Evolutionary conservation across 495 filamentous ascomycete species (phyloP).

Genomic region (Darksidea phi): DNA sequence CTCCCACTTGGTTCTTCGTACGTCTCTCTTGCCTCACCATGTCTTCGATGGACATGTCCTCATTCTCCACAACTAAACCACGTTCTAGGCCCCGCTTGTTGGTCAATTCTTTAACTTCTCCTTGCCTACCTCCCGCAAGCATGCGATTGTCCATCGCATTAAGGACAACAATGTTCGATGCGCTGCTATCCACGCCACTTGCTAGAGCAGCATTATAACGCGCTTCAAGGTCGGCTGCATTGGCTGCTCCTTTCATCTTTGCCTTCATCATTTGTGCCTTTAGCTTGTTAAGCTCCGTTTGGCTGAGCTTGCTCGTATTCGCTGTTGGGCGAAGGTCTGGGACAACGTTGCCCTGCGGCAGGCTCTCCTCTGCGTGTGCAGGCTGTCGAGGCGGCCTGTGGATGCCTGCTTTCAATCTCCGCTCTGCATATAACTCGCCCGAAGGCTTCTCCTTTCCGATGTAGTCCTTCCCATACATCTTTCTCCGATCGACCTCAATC

Average conservation of each 20-base stretch:
- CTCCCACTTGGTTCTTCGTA: slow-evolving; percentile 72
- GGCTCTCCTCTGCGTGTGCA: slow-evolving; percentile 48
- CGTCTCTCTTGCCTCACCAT: slow-evolving; percentile 93
- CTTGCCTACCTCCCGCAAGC: slow-evolving; percentile 69
- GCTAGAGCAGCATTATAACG: slow-evolving; percentile 76
- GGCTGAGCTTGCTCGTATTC: slow-evolving; percentile 58
- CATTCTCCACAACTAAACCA: slow-evolving; percentile 80
- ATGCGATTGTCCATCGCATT: slow-evolving; percentile 85
- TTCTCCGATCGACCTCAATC: slow-evolving; percentile 81
- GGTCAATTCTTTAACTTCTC: slow-evolving; percentile 71
- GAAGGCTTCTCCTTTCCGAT: slow-evolving; percentile 84
- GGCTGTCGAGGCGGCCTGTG: slow-evolving; percentile 40
- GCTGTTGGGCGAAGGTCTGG: slow-evolving; percentile 45
- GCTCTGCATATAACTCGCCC: slow-evolving; percentile 80
- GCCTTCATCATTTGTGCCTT: slow-evolving; percentile 94
- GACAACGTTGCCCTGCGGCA: slow-evolving; percentile 50
- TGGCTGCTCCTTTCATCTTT: slow-evolving; percentile 70
- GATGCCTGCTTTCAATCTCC: slow-evolving; percentile 56
- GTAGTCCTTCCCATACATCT: slow-evolving; percentile 81
- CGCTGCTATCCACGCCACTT: slow-evolving; percentile 56
- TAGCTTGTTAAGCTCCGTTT: slow-evolving; percentile 80
- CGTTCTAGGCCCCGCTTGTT: slow-evolving; percentile 78
- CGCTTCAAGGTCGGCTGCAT: slow-evolving; percentile 75
- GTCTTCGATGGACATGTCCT: slow-evolving; percentile 93
- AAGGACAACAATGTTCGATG: slow-evolving; percentile 71